phyloP scores from a whole-genome alignment of 495 filamentous ascomycete species.

The Tuber melanosporum region DNA sequence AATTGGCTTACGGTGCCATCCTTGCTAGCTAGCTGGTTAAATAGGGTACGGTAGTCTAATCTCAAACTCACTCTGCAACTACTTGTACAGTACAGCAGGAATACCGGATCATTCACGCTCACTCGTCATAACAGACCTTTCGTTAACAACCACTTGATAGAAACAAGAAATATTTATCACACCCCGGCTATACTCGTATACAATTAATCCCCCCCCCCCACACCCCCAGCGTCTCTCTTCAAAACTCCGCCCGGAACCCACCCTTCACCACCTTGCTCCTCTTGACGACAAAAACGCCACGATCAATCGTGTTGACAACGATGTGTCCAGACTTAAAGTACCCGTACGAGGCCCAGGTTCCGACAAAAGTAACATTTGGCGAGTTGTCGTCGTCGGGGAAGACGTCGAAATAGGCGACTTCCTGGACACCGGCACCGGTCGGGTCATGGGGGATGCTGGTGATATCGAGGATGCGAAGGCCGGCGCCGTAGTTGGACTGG shows the following conservation, averaged over 20 bases:
- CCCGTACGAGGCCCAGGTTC: conserved; percentile 44
- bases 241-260: conserved; percentile 28
- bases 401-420: conserved; percentile 55
- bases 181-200: neutral
- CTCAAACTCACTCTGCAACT: too few relatives aligned
- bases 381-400: conserved; percentile 45
- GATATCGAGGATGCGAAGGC: conserved; percentile 54
- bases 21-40: too few relatives aligned
- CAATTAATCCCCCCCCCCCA: neutral
- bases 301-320: conserved; percentile 45
- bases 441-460: conserved; percentile 51
- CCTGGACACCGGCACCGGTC: conserved; percentile 49
- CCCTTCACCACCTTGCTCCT: conserved; percentile 23
- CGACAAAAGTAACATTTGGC: conserved; percentile 43
- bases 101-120: neutral
- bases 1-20: too few relatives aligned
- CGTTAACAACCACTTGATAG: neutral
- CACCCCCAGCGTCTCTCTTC: neutral
- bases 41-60: too few relatives aligned
- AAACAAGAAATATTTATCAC: neutral
- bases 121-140: neutral
- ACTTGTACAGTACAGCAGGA: neutral
- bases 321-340: conserved; percentile 44
- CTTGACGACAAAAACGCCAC: conserved; percentile 43
- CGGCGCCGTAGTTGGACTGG: conserved; percentile 56